A percentile compares a stretch with the other conserved stretches of the same genome.
These are phyloP conservation scores for Favolaschia claudopus DNA, from an alignment of 768 basidiomycete species.

Conservation along the genomic window DNA sequence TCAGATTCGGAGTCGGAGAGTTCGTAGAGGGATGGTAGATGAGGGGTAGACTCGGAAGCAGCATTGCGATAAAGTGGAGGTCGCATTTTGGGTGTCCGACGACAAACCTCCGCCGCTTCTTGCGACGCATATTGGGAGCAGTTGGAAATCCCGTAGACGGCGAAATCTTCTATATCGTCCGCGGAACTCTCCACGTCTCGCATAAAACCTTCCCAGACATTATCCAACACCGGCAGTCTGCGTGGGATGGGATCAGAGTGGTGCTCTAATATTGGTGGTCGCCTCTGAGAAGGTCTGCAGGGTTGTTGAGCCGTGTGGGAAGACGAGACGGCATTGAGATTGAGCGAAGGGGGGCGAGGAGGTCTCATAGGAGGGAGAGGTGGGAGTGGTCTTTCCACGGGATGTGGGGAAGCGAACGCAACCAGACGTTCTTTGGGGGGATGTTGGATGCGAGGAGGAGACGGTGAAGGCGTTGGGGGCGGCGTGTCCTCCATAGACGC, in stretches of 20 bases:
- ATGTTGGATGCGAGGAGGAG: conserved; percentile 19
- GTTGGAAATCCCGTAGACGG: too few species aligned
- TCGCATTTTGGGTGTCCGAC: not conserved
- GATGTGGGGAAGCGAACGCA: conserved; percentile 5
- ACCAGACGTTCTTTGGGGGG: conserved; percentile 5
- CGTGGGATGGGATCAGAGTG: conserved; percentile 15
- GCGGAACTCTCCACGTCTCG: conserved; percentile 30
- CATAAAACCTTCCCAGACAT: conserved; percentile 39
- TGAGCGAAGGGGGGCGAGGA: conserved; percentile 39
- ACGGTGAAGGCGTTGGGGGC: not conserved
- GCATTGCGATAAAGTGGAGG: conserved; percentile 1
- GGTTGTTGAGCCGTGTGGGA: not conserved
- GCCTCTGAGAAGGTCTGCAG: not conserved
- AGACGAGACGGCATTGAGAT: conserved; percentile 20
- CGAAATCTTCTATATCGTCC: conserved; percentile 2
- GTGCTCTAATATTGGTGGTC: conserved; percentile 10
- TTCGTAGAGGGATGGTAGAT: not conserved
- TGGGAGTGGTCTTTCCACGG: conserved; percentile 19
- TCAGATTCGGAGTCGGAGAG: conserved; percentile 29
- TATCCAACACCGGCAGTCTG: conserved; percentile 33
- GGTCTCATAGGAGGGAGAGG: conserved; percentile 33
- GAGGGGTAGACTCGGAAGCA: conserved; percentile 15
- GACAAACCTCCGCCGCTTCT: too few species aligned
- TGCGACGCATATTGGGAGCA: not conserved
- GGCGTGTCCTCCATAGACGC: not conserved